Conservation (phyloP, 306 rosid genomes). For the Vicia faba region DNA sequence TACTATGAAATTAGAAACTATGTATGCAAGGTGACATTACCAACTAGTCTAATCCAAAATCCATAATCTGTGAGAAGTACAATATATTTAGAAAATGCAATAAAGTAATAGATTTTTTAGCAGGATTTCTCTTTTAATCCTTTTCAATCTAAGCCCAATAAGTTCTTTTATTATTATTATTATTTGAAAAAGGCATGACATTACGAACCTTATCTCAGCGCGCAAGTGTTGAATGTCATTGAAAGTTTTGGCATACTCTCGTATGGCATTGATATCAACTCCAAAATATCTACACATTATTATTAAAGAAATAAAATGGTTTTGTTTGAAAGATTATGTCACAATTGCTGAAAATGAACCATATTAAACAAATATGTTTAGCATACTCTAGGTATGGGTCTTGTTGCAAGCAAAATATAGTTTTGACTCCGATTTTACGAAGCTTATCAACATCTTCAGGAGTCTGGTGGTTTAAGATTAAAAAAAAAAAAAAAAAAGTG, state of each 20-base stretch:
- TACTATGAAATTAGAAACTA: too few relatives aligned
- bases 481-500: conserved; percentile 27
- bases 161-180: conserved; percentile 38
- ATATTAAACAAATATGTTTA: conserved; percentile 25
- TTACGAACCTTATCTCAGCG: too few relatives aligned
- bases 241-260: too few relatives aligned
- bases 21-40: conserved; percentile 23
- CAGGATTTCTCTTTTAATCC: background rate
- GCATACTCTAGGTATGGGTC: conserved; percentile 95
- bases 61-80: background rate
- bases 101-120: conserved; percentile 1
- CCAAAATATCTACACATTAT: conserved; percentile 74
- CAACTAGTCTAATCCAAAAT: conserved; percentile 16
- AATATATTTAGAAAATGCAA: background rate
- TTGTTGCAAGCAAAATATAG: conserved; percentile 93
- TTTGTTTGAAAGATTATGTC: conserved; percentile 37
- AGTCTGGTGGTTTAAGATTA: conserved; percentile 53
- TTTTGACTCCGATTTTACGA: conserved; percentile 75
- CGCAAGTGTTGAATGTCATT: too few relatives aligned
- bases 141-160: background rate
- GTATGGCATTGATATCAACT: too few relatives aligned
- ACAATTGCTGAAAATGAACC: conserved; percentile 31
- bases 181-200: too few relatives aligned
- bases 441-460: conserved; percentile 90
- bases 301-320: conserved; percentile 46